Percentiles rank a stretch among this genome's conserved stretches.
Conservation (phyloP, 2,329 filamentous ascomycete genomes). For the Alternaria gaisen region DNA sequence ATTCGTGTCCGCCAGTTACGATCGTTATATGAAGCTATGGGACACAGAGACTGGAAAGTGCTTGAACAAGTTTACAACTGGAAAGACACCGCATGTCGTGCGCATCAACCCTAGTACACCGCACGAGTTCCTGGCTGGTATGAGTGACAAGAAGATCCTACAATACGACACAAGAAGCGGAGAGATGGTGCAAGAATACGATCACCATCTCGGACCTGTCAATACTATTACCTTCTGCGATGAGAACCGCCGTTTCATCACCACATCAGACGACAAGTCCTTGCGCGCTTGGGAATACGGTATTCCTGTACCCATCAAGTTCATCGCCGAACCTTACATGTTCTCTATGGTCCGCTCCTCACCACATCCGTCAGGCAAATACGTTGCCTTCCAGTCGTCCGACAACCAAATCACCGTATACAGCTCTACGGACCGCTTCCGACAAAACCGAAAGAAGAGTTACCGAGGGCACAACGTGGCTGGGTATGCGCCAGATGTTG, state of each 20-base stretch:
- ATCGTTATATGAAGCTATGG: constrained; percentile 97
- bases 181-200: constrained; percentile 93
- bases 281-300: constrained; percentile 98
- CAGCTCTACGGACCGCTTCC: constrained; percentile 91
- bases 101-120: constrained; percentile 88
- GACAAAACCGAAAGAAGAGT: constrained; percentile 96
- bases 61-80: constrained; percentile 86
- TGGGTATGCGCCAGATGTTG: constrained; percentile 89
- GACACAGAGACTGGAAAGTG: constrained; percentile 95
- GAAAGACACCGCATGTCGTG: constrained; percentile 94
- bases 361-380: constrained; percentile 88
- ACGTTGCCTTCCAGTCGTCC: constrained; percentile 89
- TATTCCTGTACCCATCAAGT: constrained; percentile 98
- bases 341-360: constrained; percentile 90
- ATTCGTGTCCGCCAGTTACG: constrained; percentile 91
- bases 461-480: constrained; percentile 97
- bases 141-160: constrained; percentile 99
- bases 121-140: constrained; percentile 92
- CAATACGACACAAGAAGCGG: constrained; percentile 90
- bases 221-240: constrained; percentile 98
- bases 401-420: constrained; percentile 99
- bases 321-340: constrained; percentile 98
- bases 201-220: constrained; percentile 96
- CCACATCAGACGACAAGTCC: constrained; percentile 96
- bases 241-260: constrained; percentile 93